phyloP scores from a whole-genome alignment of 352 stramenopile species.

The Saprolegnia parasitica region DNA sequence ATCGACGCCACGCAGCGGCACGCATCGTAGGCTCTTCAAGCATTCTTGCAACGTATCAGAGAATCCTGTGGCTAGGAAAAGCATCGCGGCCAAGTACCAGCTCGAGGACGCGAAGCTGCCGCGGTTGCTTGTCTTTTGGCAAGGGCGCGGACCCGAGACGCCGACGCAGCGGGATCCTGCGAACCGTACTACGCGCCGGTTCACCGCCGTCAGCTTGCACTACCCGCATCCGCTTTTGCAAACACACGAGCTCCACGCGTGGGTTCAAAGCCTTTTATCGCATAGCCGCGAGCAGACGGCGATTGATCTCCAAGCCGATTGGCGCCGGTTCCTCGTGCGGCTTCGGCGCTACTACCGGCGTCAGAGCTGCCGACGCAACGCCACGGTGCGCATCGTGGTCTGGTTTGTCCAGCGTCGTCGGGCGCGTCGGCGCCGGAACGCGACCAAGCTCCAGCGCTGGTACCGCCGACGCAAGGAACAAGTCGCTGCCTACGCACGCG shows the following conservation, averaged over 20 bases:
- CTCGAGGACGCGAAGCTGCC: not conserved
- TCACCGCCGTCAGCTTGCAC: conserved; percentile 17
- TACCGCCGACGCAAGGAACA: conserved; percentile 18
- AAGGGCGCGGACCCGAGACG: conserved; percentile 24
- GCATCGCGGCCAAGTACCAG: not conserved
- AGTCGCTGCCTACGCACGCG: conserved; percentile 1
- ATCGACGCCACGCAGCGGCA: conserved; percentile 21
- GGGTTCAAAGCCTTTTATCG: not conserved
- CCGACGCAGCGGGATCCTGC: not conserved
- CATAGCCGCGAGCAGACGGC: not conserved
- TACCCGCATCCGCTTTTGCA: not conserved
- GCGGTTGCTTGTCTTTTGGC: conserved; percentile 19
- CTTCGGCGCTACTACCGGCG: conserved; percentile 18
- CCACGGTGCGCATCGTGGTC: not conserved
- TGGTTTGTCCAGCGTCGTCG: conserved; percentile 21
- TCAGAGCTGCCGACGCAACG: conserved; percentile 11
- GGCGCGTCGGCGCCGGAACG: conserved; percentile 5
- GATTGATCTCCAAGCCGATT: conserved; percentile 20
- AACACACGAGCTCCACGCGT: not conserved
- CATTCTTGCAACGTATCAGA: not conserved
- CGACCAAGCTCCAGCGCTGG: conserved; percentile 19
- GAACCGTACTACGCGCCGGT: conserved; percentile 8
- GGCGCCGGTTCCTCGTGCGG: conserved; percentile 14
- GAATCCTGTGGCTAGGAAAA: conserved; percentile 1
- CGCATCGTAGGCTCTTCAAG: not conserved